phyloP scores from a whole-genome alignment of 2,329 filamentous ascomycete species.

The Fusarium sp. region DNA sequence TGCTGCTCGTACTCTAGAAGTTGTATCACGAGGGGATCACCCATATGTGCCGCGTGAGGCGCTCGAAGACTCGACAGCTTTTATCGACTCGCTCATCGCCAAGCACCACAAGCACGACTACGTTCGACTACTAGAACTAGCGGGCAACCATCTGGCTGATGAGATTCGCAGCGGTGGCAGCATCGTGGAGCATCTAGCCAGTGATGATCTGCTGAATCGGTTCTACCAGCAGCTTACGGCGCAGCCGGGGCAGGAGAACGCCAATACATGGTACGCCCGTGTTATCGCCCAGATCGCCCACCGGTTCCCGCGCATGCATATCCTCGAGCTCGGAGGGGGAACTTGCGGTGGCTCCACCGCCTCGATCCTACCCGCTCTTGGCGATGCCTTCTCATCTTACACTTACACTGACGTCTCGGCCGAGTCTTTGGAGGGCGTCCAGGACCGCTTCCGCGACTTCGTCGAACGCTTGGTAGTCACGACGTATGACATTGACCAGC shows the following conservation, averaged over 20 bases:
- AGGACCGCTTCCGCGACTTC: not conserved
- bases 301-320: conserved; percentile 1
- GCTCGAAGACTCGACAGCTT: not conserved
- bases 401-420: conserved; percentile 16
- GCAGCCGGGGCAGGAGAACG: not conserved
- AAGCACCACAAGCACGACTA: not conserved
- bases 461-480: not conserved
- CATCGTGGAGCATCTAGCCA: conserved; percentile 54
- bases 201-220: conserved; percentile 29
- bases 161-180: conserved; percentile 51
- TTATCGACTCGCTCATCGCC: not conserved
- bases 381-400: conserved; percentile 1
- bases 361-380: not conserved
- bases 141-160: conserved; percentile 47
- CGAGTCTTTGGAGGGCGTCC: conserved; percentile 1
- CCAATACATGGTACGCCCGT: not conserved
- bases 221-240: not conserved
- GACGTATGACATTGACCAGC: not conserved
- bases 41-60: not conserved
- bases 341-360: not conserved
- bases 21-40: not conserved
- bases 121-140: not conserved
- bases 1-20: not conserved
- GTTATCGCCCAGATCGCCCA: not conserved
- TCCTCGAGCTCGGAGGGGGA: conserved; percentile 5